These are phyloP conservation scores for Ceratocystis destructans DNA, from an alignment of 2,329 filamentous ascomycete genomes.

Conservation along the genomic window DNA sequence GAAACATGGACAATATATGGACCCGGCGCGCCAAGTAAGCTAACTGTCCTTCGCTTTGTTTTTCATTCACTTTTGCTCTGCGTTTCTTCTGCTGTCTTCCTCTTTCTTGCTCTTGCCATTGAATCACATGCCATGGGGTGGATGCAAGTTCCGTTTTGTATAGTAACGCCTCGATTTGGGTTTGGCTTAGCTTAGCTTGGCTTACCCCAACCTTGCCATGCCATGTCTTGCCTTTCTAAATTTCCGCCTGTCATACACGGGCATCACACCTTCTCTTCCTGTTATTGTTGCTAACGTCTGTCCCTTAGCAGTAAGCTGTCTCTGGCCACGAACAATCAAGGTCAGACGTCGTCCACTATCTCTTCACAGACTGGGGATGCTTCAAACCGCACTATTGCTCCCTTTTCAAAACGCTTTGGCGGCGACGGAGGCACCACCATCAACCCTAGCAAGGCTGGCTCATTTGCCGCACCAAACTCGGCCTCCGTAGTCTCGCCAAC, in stretches of 20 bases:
- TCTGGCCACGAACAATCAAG: conserved; percentile 57
- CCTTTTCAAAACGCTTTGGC: conserved; percentile 61
- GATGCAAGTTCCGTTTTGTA: not conserved
- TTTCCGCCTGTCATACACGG: no score
- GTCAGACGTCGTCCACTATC: conserved; percentile 38
- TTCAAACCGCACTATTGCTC: conserved; percentile 46
- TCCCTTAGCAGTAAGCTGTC: conserved; percentile 63
- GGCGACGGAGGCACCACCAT: conserved; percentile 41
- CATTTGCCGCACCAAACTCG: conserved; percentile 65
- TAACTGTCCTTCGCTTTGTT: conserved; percentile 13
- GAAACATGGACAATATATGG: conserved; percentile 53
- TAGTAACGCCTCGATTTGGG: not conserved
- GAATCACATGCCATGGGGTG: not conserved
- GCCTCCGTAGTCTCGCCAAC: conserved; percentile 60
- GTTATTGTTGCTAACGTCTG: not conserved
- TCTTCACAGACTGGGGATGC: conserved; percentile 32
- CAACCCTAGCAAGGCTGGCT: conserved; percentile 63
- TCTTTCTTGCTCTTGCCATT: not conserved
- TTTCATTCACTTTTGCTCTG: not conserved
- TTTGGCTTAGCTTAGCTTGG: not conserved
- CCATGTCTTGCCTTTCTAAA: not conserved
- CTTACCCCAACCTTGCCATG: not conserved
- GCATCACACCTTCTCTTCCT: not conserved
- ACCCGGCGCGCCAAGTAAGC: conserved; percentile 71
- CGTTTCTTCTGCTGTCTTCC: not conserved